Conservation (phyloP, 331 rosid species). For the Malus hybrid region DNA sequence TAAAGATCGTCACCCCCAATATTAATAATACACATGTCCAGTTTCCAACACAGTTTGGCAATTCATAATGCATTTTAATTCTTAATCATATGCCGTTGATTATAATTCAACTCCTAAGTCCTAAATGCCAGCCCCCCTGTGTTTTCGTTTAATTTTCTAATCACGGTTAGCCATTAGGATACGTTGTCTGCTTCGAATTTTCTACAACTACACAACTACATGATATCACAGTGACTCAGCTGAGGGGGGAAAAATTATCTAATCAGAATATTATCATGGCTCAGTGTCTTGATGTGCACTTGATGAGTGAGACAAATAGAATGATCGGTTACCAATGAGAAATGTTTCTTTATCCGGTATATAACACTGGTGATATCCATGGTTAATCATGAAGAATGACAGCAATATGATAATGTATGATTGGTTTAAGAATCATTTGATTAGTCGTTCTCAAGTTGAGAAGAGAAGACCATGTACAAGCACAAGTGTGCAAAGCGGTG, state of each 20-base stretch:
- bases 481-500: no score
- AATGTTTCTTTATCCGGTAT: no score
- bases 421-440: no score
- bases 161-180: not conserved
- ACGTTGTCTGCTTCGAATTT: not conserved
- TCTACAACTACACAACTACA: not conserved
- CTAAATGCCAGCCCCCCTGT: not conserved
- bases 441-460: not conserved
- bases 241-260: not conserved
- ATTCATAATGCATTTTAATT: not conserved
- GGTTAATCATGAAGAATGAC: no score
- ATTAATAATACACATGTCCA: not conserved
- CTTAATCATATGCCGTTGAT: not conserved
- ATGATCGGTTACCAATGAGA: not conserved
- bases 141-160: not conserved
- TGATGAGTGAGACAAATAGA: not conserved
- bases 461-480: not conserved
- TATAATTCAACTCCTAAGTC: not conserved
- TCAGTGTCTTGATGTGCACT: fast-evolving
- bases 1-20: no score
- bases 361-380: not conserved
- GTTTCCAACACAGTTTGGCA: not conserved
- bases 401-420: no score
- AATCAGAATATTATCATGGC: not conserved
- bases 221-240: not conserved